Evolutionary conservation across 306 rosid genomes (phyloP), one percentile per base, ranked within the genome.

Genomic region (Malus domestica): DNA sequence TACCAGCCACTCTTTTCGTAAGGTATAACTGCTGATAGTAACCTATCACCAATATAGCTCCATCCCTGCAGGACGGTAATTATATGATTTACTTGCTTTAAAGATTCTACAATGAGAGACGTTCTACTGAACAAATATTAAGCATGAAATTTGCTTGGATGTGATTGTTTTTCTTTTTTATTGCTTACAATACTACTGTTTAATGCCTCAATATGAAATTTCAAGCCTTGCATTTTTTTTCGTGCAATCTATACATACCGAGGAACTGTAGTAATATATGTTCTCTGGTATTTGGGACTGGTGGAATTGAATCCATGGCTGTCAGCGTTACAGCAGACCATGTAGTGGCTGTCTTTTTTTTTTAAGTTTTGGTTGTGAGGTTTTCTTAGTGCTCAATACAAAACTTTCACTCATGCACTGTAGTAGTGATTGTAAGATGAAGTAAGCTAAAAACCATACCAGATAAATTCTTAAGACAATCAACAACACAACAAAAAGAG

Each of bases 1-100:
- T 95, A 95, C 99, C 99, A 95, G 66, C 99, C 99, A 81, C 87
- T 95, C 85, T 95, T 97, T 85, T 95, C 99, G 25, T 95, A 95
- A 63, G 99, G 99, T 77, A 95, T 89, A 51, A 95, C 97, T 18
- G 99, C 97, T 42, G 99, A 92, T 83, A 95, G 88, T 80, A 95
- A 96, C 82, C 97, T 88, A 57, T 95, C 99, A 27, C 99, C 99
- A 38, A 95, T 97, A 73, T 95, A 95, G 80, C 99, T 95, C 99
- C 99, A 95, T 68, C 99, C 99, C 97, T 95, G 83, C 72, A 70
- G 78, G 62, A 58, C 57, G 44, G 29, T 52, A 62, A 76, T 76
- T 40, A 71, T 45, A 44, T 75, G 33, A 58, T 74, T 71, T 66
- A 78, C 70, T 71, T 13, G 23, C 42, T 33, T 64, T 29, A 35